Evolutionary conservation across 768 basidiomycete species (phyloP).

Genomic region (Daedaleopsis sinensis): DNA sequence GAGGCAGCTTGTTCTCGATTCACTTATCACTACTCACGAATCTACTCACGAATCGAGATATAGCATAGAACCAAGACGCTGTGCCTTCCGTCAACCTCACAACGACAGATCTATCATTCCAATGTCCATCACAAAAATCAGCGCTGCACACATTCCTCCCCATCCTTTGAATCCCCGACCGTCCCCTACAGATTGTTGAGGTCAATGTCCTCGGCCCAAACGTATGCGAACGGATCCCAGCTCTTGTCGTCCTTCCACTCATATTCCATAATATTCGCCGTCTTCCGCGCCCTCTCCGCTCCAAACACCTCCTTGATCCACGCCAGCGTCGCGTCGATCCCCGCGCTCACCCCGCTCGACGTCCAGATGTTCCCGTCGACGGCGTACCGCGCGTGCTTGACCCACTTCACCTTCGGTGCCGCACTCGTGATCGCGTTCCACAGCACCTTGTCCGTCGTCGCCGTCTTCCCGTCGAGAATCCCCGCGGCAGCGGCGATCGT

Average conservation of each 20-base stretch:
- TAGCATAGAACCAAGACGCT: no score
- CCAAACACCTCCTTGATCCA: not conserved
- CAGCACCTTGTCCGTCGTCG: conserved; percentile 40
- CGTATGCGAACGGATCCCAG: not conserved
- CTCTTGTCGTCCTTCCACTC: not conserved
- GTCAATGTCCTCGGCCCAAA: not conserved
- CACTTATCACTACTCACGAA: no score
- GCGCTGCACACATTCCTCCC: no score
- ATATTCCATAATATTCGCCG: not conserved
- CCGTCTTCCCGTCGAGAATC: conserved; percentile 36
- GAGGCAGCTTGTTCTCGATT: no score
- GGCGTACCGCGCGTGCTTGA: conserved; percentile 42
- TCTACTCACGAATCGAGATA: no score
- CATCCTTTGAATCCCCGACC: no score
- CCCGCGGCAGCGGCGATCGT: conserved; percentile 37
- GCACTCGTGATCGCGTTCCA: conserved; percentile 21
- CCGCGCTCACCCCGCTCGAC: conserved; percentile 40
- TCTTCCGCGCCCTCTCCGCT: not conserved
- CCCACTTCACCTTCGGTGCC: conserved; percentile 28
- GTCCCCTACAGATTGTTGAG: no score
- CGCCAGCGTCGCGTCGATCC: conserved; percentile 8
- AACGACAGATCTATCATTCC: no score
- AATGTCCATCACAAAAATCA: no score
- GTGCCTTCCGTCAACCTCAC: no score
- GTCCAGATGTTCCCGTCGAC: conserved; percentile 45